Percentiles rank a stretch among this genome's conserved stretches.
Conservation (phyloP, 148 eudicot species). For the Cornus florida region DNA sequence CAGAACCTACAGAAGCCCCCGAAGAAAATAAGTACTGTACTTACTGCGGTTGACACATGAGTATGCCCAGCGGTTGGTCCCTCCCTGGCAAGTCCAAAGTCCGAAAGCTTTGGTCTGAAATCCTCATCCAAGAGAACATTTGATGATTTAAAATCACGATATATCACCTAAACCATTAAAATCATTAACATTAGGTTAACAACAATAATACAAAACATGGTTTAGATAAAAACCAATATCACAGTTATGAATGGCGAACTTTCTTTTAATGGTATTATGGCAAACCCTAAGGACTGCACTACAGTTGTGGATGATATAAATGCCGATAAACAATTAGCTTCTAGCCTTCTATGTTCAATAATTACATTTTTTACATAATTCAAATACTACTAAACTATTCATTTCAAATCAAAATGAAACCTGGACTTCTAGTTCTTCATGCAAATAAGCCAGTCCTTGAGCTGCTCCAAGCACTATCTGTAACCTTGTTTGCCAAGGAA, state of each 20-base stretch:
- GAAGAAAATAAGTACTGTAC: constrained; percentile 8
- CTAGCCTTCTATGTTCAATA: no score
- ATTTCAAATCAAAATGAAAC: constrained; percentile 21
- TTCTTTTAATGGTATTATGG: no score
- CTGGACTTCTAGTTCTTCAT: constrained; percentile 79
- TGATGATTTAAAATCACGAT: constrained; percentile 86
- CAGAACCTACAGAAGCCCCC: neutral
- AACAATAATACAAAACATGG: neutral
- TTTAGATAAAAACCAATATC: neutral
- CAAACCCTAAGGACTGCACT: no score
- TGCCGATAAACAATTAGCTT: no score
- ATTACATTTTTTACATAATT: no score
- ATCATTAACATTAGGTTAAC: constrained; percentile 1
- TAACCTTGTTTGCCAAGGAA: constrained; percentile 70
- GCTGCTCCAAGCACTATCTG: constrained; percentile 85
- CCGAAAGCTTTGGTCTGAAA: constrained; percentile 78
- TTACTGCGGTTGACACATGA: constrained; percentile 89
- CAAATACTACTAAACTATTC: no score
- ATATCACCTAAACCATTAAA: constrained; percentile 58
- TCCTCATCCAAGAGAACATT: constrained; percentile 72
- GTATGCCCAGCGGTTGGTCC: constrained; percentile 77
- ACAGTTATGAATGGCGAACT: no score
- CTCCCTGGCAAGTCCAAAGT: constrained; percentile 90
- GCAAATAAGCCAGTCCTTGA: constrained; percentile 84
- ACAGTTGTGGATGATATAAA: no score